Percentiles rank a stretch among this genome's conserved stretches.
phyloP scores from a whole-genome alignment of 2,329 filamentous ascomycete genomes.

The Beauveria pseudobassiana region DNA sequence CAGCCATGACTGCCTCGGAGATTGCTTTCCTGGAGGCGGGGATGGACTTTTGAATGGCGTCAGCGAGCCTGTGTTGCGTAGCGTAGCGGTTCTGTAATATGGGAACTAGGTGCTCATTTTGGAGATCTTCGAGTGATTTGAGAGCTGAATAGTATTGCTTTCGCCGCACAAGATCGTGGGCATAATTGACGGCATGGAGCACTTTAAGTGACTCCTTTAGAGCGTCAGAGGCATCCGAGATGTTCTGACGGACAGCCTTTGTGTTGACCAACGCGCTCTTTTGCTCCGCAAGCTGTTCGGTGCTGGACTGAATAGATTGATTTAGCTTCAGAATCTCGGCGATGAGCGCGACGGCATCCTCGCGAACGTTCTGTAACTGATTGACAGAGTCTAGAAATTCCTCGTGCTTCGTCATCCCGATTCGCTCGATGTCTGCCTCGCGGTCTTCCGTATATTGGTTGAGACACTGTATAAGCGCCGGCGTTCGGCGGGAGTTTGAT shows the following conservation, averaged over 20 bases:
- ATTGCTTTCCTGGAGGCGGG: conserved; percentile 88
- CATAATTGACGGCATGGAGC: conserved; percentile 83
- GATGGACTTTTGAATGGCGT: conserved; percentile 92
- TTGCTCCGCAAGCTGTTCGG: conserved; percentile 86
- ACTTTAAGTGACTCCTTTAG: conserved; percentile 89
- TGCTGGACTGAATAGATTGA: conserved; percentile 89
- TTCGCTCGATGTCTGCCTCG: conserved; percentile 85
- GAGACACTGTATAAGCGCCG: conserved; percentile 64
- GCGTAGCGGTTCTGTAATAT: conserved; percentile 75
- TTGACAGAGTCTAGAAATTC: conserved; percentile 93
- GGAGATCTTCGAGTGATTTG: conserved; percentile 87
- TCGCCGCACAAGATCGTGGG: conserved; percentile 82
- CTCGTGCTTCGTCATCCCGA: conserved; percentile 93
- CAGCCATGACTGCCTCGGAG: conserved; percentile 92
- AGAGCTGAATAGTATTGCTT: conserved; percentile 95
- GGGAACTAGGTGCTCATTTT: conserved; percentile 81
- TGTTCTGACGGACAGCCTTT: conserved; percentile 85
- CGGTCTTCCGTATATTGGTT: conserved; percentile 73
- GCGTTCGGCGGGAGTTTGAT: conserved; percentile 63
- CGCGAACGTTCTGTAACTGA: conserved; percentile 83
- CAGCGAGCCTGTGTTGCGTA: conserved; percentile 88
- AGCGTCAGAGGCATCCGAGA: conserved; percentile 83
- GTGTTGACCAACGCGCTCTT: conserved; percentile 94
- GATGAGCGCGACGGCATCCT: conserved; percentile 82
- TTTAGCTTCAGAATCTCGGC: conserved; percentile 88